These are phyloP conservation scores for Solanum okadae DNA, from an alignment of 257 asterid species.

Conservation along the genomic window DNA sequence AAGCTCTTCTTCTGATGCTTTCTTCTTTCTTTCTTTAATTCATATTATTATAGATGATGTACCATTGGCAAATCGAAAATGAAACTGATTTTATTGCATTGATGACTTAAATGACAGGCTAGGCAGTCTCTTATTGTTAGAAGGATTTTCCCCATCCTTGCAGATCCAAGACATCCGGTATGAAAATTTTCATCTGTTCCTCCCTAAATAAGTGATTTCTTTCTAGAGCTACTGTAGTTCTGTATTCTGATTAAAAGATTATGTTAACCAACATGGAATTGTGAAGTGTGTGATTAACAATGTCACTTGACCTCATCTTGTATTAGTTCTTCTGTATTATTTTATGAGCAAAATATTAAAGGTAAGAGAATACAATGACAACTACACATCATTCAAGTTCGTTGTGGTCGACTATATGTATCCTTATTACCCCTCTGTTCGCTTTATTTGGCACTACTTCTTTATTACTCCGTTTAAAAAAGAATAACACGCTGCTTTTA, in stretches of 20 bases:
- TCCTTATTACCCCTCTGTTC: background rate
- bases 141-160: constrained; percentile 93
- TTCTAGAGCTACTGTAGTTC: background rate
- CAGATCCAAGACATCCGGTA: constrained; percentile 98
- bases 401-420: background rate
- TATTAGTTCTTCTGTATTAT: background rate
- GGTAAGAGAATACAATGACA: background rate
- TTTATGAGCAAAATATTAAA: background rate
- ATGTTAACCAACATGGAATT: background rate
- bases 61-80: background rate
- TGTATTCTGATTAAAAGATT: background rate
- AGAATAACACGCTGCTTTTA: background rate
- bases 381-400: background rate
- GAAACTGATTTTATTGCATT: background rate
- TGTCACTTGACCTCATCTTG: background rate
- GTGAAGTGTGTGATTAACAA: background rate
- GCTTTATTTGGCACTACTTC: background rate
- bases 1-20: background rate
- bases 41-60: background rate
- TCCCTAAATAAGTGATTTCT: background rate
- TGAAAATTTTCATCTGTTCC: constrained; percentile 3
- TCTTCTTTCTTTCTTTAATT: background rate
- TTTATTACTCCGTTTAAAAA: background rate
- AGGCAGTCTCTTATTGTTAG: constrained; percentile 89
- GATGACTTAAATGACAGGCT: constrained; percentile 44